Conservation (phyloP, 192 early-diverging fungal species). For the Gonapodya prolifera region DNA sequence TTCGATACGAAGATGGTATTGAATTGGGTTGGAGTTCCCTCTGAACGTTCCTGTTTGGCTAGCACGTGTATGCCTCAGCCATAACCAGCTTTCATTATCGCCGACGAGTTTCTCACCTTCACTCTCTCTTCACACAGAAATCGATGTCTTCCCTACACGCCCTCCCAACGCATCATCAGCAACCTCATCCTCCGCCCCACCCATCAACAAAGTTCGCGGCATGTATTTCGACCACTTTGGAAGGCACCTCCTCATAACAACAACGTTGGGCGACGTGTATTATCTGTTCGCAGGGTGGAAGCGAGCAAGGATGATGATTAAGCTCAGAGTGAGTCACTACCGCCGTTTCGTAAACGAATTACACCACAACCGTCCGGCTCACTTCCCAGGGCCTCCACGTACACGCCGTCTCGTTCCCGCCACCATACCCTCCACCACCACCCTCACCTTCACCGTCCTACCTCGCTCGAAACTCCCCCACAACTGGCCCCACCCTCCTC, state of each 20-base stretch:
- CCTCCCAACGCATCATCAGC: constrained; percentile 80
- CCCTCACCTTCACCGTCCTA: no score
- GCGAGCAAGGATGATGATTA: constrained; percentile 61
- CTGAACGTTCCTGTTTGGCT: neutral
- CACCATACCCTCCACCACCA: no score
- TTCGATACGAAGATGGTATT: neutral
- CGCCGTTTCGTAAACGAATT: no score
- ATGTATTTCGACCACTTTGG: constrained; percentile 5
- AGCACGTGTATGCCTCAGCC: neutral
- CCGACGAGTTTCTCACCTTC: neutral
- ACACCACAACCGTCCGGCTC: no score
- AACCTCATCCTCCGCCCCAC: constrained; percentile 82
- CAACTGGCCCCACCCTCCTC: constrained; percentile 72
- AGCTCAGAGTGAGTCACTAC: constrained; percentile 59
- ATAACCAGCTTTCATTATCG: neutral
- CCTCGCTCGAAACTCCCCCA: constrained; percentile 20
- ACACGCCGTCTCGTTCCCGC: no score
- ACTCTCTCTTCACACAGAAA: constrained; percentile 4
- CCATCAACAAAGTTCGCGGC: constrained; percentile 18
- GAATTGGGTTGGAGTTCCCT: neutral
- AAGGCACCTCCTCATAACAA: constrained; percentile 6
- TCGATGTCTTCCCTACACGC: constrained; percentile 23
- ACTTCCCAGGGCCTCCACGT: no score
- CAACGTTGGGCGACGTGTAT: constrained; percentile 68
- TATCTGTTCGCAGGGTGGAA: constrained; percentile 81